Conservation (phyloP, 805 yeast species). For the Torulaspora indica region DNA sequence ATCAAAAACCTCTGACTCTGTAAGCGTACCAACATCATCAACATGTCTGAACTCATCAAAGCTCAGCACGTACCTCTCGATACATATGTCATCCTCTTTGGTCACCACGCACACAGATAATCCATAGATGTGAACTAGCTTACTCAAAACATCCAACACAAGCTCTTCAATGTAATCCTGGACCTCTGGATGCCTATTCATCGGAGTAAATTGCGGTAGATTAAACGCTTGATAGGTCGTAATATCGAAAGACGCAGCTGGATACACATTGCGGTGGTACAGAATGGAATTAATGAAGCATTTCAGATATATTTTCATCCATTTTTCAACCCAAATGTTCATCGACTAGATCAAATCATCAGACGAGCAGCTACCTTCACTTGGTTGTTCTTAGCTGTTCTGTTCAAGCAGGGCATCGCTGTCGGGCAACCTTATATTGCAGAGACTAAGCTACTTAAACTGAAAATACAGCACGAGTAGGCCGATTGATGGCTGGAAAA, state of each 20-base stretch:
- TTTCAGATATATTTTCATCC: constrained; percentile 35
- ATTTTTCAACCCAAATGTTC: constrained; percentile 27
- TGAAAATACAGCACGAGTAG: too few species aligned
- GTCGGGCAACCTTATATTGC: neutral
- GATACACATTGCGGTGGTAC: constrained; percentile 38
- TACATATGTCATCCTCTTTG: constrained; percentile 19
- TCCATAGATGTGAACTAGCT: constrained; percentile 24
- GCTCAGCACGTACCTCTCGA: constrained; percentile 32
- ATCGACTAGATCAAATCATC: constrained; percentile 7
- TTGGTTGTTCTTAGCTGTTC: neutral
- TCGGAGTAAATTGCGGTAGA: constrained; percentile 39
- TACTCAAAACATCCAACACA: constrained; percentile 26
- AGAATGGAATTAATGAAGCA: constrained; percentile 38
- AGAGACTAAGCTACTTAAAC: neutral
- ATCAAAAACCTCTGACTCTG: constrained; percentile 31
- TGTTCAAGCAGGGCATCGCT: neutral
- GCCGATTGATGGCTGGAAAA: neutral
- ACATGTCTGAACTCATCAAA: constrained; percentile 33
- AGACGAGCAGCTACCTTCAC: neutral
- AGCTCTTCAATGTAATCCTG: constrained; percentile 37
- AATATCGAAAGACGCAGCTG: constrained; percentile 34
- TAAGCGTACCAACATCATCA: constrained; percentile 14
- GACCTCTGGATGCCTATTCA: constrained; percentile 46
- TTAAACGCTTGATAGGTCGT: constrained; percentile 41
- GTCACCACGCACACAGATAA: constrained; percentile 26